Evolutionary conservation across 164 flowering plant species (phyloP).

Genomic region (Taxillus chinensis): DNA sequence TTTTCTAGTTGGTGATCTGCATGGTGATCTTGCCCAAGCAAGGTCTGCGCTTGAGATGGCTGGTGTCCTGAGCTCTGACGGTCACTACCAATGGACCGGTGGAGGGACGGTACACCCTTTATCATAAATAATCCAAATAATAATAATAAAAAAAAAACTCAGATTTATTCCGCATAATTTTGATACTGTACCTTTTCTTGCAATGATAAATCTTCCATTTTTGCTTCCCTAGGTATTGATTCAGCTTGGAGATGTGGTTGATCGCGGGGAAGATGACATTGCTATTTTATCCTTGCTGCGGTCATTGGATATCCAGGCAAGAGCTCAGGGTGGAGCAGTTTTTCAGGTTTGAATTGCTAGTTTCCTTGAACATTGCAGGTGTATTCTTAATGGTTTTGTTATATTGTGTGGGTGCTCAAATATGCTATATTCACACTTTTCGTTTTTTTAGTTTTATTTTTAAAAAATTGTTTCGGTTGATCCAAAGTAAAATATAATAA

Average conservation of each 20-base stretch:
- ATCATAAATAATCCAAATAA: neutral
- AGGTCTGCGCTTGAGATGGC: conserved; percentile 78
- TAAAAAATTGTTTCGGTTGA: neutral
- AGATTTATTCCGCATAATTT: neutral
- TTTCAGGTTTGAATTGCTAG: conserved; percentile 59
- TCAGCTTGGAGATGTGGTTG: conserved; percentile 91
- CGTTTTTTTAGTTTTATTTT: neutral
- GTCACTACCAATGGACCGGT: conserved; percentile 69
- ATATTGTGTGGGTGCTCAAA: no score
- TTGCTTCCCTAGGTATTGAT: conserved; percentile 47
- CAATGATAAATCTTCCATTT: neutral
- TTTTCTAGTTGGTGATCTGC: conserved; percentile 80
- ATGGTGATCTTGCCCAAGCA: conserved; percentile 81
- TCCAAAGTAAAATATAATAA: neutral
- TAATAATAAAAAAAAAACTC: neutral
- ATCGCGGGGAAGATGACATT: conserved; percentile 85
- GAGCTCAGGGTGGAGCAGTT: conserved; percentile 81
- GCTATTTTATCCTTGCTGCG: conserved; percentile 75
- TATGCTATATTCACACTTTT: neutral
- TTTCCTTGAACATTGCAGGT: neutral
- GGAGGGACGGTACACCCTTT: conserved; percentile 56
- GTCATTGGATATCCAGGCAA: conserved; percentile 69
- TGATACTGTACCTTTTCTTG: neutral
- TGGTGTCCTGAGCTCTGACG: conserved; percentile 78
- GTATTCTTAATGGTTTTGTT: no score